Conservation (phyloP, 2,329 filamentous ascomycete species). For the Diaporthe sp. region DNA sequence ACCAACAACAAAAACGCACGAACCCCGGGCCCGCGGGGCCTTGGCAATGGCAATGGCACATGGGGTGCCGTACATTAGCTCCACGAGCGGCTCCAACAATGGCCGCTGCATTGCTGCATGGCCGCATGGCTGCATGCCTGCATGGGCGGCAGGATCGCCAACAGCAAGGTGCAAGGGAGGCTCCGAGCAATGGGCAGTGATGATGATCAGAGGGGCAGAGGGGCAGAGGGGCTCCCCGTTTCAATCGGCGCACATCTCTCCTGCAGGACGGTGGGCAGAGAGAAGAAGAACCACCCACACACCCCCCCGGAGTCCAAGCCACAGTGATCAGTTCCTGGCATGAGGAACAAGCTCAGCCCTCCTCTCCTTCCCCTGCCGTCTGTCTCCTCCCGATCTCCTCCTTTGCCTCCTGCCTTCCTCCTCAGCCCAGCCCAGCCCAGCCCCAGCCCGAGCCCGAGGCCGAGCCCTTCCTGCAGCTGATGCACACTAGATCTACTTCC, state of each 20-base stretch:
- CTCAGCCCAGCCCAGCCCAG: constrained; percentile 5
- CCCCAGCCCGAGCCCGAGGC: constrained; percentile 14
- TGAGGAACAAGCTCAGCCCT: constrained; percentile 18
- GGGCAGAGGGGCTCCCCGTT: constrained; percentile 6
- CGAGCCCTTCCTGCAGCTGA: constrained; percentile 15
- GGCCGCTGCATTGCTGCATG: not conserved
- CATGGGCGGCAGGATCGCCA: constrained; percentile 15
- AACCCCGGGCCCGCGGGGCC: constrained; percentile 9
- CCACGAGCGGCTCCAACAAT: constrained; percentile 21
- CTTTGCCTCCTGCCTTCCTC: not conserved
- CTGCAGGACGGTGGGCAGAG: constrained; percentile 16
- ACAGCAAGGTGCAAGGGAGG: constrained; percentile 12
- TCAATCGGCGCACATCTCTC: constrained; percentile 8
- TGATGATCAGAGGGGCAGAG: too few relatives aligned
- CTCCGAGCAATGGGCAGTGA: not conserved
- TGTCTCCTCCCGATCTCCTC: not conserved
- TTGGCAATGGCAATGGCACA: constrained; percentile 13
- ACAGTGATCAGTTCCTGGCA: constrained; percentile 1
- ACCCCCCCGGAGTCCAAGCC: constrained; percentile 12
- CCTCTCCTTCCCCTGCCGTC: not conserved
- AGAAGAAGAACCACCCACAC: not conserved
- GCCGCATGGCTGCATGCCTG: not conserved
- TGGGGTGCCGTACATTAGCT: constrained; percentile 19
- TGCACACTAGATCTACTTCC: not conserved
- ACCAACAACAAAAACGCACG: not conserved